Conservation (phyloP, 2,329 filamentous ascomycete genomes). For the Penicillium polonicum region DNA sequence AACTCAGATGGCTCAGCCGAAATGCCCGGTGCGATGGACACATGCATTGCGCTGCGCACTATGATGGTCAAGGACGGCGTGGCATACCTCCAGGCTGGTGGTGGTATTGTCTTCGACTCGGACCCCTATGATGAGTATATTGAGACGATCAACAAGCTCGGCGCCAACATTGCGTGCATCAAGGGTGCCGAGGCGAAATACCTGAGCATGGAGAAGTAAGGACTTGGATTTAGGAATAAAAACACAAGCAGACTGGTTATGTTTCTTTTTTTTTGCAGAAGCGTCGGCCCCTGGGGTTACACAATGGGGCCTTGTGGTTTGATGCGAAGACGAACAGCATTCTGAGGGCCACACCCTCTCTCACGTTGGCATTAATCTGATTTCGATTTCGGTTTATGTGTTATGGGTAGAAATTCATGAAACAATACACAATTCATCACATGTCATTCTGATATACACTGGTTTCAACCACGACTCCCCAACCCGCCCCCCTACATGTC, state of each 20-base stretch:
- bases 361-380: background rate
- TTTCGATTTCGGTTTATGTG: background rate
- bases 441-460: background rate
- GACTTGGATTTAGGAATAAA: background rate
- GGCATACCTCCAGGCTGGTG: conserved; percentile 82
- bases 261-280: background rate
- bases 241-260: background rate
- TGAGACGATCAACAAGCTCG: conserved; percentile 95
- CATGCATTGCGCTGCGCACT: conserved; percentile 76
- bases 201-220: conserved; percentile 43
- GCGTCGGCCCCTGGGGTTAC: background rate
- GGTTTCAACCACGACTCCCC: background rate
- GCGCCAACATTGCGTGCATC: conserved; percentile 86
- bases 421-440: background rate
- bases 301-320: background rate
- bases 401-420: background rate
- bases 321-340: background rate
- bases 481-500: background rate
- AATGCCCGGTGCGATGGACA: conserved; percentile 86
- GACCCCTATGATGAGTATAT: conserved; percentile 89
- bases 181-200: conserved; percentile 74
- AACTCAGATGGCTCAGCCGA: conserved; percentile 60
- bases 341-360: background rate
- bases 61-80: conserved; percentile 92
- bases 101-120: conserved; percentile 92